Conservation (phyloP, 2,329 filamentous ascomycete genomes). For the Fonsecaea monophora region DNA sequence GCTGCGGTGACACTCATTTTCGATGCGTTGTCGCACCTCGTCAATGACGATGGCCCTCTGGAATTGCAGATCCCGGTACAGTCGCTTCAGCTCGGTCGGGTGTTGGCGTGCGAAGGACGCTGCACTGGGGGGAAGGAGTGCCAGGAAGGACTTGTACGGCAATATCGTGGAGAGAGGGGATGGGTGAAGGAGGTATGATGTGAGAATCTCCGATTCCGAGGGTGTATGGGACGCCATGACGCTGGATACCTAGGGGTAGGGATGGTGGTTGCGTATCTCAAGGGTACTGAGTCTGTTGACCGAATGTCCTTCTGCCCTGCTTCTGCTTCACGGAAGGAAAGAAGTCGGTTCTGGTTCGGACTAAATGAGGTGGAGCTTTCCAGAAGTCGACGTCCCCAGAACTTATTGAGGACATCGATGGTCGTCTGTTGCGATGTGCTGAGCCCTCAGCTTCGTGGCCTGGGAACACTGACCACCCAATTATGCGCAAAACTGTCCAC, state of each 20-base stretch:
- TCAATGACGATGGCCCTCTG: constrained; percentile 74
- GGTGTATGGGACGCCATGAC: constrained; percentile 58
- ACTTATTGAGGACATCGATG: too few species aligned
- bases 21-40: constrained; percentile 69
- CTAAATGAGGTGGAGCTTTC: too few species aligned
- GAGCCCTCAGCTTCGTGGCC: too few species aligned
- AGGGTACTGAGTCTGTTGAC: too few species aligned
- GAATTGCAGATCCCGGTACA: constrained; percentile 81
- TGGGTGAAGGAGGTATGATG: constrained; percentile 78
- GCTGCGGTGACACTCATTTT: constrained; percentile 62
- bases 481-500: too few species aligned
- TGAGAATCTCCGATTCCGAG: constrained; percentile 75
- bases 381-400: too few species aligned
- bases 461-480: too few species aligned
- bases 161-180: constrained; percentile 75
- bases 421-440: too few species aligned
- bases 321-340: too few species aligned
- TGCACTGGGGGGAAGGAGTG: constrained; percentile 64
- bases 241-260: too few species aligned
- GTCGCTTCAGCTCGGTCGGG: constrained; percentile 69
- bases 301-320: too few species aligned
- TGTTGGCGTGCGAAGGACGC: constrained; percentile 61
- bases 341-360: too few species aligned
- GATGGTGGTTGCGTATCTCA: not conserved
- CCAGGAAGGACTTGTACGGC: constrained; percentile 75